phyloP scores from a whole-genome alignment of 169 alveolate species.

The Amoebophrya sp. region DNA sequence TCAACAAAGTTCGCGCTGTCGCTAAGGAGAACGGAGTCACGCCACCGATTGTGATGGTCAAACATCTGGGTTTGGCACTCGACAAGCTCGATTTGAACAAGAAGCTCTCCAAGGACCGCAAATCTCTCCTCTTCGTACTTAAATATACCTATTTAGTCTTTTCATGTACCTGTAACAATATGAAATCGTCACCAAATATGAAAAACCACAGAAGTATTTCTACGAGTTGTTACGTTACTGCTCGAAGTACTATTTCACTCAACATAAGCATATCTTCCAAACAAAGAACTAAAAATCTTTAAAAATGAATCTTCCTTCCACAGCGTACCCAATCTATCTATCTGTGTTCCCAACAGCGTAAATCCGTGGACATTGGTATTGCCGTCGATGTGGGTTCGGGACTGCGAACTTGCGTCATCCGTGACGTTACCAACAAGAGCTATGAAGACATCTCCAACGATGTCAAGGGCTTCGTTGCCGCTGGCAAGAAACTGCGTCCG shows the following conservation, averaged over 20 bases:
- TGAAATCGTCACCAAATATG: background rate
- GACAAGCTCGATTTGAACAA: background rate
- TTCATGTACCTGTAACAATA: background rate
- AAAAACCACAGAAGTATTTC: background rate
- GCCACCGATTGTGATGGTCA: background rate
- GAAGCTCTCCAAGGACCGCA: background rate
- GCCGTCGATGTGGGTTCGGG: background rate
- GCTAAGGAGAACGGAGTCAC: background rate
- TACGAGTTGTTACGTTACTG: no score
- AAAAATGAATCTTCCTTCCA: no score
- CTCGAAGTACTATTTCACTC: background rate
- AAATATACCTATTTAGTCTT: no score
- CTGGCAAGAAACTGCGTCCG: background rate
- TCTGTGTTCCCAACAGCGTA: background rate
- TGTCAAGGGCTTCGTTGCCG: background rate
- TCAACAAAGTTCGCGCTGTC: constrained; percentile 9
- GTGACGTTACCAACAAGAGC: background rate
- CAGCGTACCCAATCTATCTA: no score
- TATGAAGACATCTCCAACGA: background rate
- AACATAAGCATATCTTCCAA: background rate
- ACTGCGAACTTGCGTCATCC: background rate
- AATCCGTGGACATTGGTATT: background rate
- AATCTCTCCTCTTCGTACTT: background rate
- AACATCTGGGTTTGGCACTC: background rate
- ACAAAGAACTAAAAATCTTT: background rate